Conservation (phyloP, 2,329 filamentous ascomycete species). For the Trichoderma atroviride region DNA sequence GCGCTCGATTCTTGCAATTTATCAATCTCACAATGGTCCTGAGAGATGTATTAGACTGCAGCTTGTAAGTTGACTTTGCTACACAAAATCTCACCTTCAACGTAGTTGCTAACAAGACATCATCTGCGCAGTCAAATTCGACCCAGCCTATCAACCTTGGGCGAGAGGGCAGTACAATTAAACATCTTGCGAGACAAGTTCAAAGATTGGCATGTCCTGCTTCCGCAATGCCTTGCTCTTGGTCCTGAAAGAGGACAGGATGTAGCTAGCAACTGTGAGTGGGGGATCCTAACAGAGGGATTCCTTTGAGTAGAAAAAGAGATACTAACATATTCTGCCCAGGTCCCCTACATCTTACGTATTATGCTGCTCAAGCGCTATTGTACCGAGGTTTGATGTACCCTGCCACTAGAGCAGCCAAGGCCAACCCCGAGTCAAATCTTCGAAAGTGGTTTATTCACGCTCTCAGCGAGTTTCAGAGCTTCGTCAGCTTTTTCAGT, state of each 20-base stretch:
- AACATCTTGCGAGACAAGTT: constrained; percentile 36
- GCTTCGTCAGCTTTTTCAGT: constrained; percentile 45
- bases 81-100: not conserved
- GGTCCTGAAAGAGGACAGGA: constrained; percentile 27
- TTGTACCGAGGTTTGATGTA: constrained; percentile 50
- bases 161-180: constrained; percentile 32
- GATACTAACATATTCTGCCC: not conserved
- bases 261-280: constrained; percentile 35
- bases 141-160: constrained; percentile 26
- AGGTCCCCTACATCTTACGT: constrained; percentile 47
- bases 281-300: not conserved
- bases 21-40: constrained; percentile 39
- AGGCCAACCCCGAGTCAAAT: constrained; percentile 41
- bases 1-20: constrained; percentile 44
- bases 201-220: constrained; percentile 41
- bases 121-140: constrained; percentile 34
- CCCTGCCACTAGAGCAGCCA: constrained; percentile 47
- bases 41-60: constrained; percentile 40
- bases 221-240: constrained; percentile 43
- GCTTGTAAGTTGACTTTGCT: constrained; percentile 36
- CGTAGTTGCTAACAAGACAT: not conserved
- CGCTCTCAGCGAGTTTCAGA: constrained; percentile 42
- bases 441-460: constrained; percentile 41
- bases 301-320: not conserved
- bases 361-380: constrained; percentile 46